phyloP scores from a whole-genome alignment of 306 rosid genomes.

The Acacia acuminata region DNA sequence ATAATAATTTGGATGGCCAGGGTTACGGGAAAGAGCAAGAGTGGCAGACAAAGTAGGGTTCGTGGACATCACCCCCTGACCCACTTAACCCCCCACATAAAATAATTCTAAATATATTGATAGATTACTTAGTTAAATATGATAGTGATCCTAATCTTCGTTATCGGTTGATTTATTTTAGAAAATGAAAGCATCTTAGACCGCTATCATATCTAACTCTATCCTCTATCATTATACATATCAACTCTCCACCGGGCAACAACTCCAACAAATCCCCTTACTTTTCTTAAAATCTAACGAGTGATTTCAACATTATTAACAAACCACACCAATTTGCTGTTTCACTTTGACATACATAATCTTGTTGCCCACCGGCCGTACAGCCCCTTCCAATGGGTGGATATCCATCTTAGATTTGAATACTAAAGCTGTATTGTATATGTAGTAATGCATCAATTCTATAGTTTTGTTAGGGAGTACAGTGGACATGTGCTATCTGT shows the following conservation, averaged over 20 bases:
- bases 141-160: no score
- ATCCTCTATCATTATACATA: not conserved
- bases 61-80: constrained; percentile 53
- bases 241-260: not conserved
- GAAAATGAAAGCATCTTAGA: no score
- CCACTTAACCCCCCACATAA: constrained; percentile 27
- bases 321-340: not conserved
- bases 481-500: constrained; percentile 30
- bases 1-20: constrained; percentile 37
- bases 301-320: not conserved
- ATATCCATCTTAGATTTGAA: not conserved
- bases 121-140: no score
- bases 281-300: not conserved
- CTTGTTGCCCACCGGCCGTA: not conserved
- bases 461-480: not conserved
- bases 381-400: not conserved
- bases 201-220: no score
- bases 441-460: not conserved
- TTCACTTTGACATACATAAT: not conserved
- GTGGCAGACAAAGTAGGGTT: constrained; percentile 66
- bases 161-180: no score
- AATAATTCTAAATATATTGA: not conserved
- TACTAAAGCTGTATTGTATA: not conserved
- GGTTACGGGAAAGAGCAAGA: constrained; percentile 17
- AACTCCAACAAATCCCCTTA: constrained; percentile 19